Evolutionary conservation across 2,329 filamentous ascomycete species (phyloP).

Genomic region (Diplocarpon mali): DNA sequence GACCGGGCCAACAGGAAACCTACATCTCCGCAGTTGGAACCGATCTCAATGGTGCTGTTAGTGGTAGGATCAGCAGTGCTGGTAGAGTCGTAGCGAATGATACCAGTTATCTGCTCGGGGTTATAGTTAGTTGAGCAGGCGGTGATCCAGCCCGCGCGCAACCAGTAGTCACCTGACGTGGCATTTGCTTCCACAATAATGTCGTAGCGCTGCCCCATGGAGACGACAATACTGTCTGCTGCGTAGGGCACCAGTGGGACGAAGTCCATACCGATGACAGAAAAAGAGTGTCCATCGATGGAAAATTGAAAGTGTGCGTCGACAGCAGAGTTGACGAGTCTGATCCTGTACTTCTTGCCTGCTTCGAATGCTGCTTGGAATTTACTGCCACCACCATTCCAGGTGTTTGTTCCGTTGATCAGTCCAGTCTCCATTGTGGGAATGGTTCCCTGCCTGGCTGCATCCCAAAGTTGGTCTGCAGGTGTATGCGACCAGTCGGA

Average conservation of each 20-base stretch:
- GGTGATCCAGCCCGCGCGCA: conserved; percentile 36
- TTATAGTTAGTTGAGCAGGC: conserved; percentile 47
- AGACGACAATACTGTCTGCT: conserved; percentile 41
- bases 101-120: conserved; percentile 33
- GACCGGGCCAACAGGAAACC: neutral
- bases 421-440: conserved; percentile 22
- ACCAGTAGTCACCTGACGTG: conserved; percentile 46
- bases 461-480: conserved; percentile 19
- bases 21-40: conserved; percentile 23
- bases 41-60: conserved; percentile 14
- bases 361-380: conserved; percentile 24
- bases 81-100: conserved; percentile 31
- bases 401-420: conserved; percentile 26
- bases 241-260: conserved; percentile 46
- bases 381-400: conserved; percentile 23
- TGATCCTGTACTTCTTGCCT: conserved; percentile 33
- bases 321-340: conserved; percentile 35
- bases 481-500: conserved; percentile 24
- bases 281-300: conserved; percentile 45
- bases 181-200: conserved; percentile 40
- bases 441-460: conserved; percentile 16
- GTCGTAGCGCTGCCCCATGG: conserved; percentile 40
- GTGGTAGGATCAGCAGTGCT: conserved; percentile 26
- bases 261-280: conserved; percentile 46
- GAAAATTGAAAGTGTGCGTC: conserved; percentile 36